Base-by-base conservation (phyloP, 306 rosid genomes). In the Malus fusca region DNA sequence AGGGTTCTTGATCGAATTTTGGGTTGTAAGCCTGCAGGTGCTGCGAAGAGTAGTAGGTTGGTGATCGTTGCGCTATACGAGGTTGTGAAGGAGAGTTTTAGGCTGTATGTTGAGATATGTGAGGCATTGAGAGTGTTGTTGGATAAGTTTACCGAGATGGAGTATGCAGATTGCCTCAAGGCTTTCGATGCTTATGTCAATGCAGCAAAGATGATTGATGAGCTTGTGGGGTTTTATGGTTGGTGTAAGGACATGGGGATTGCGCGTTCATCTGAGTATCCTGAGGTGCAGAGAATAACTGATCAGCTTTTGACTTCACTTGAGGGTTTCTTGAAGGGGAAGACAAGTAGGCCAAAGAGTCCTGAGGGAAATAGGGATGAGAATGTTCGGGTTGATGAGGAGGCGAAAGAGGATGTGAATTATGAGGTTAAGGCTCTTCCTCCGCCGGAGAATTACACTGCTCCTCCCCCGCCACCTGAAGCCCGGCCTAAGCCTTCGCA, bases 231-330 rank as follows among this genome's bases (percentile, higher is more conserved):
- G 58, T 93, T 93, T 84, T 91, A 91, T 53, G 75, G 78, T 75
- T 91, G 93, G 98, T 93, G 96, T 64, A 93, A 88, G 81, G 93
- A 90, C 59, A 71, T 69, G 75, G 97, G 98, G 21, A 82, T 93
- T 75, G 91, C 92, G 3, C 73, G 85, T 83, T 83, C 98, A 13
- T 89, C 96, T 4, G 97, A 93, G 84, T 93, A 78, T 74, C 97
- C 98, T 31, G 93, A 91, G 76, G 92, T 90, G 33, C 89, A 87
- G 85, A 86, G 78, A 65, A 89, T 93, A 43, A 87, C 93, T 18
- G 89, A 87, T 43, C 79, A 74, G 80, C 90, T 89, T 69, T 71
- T 91, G 63, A 86, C 74, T 53, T 84, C 89, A 6, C 89, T 90
- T 7, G 95, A 88, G 80, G 90, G 90, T 22, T 93, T 86, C 71